Conservation (phyloP, 163 green algal species). For the Chloroidium sp. region DNA sequence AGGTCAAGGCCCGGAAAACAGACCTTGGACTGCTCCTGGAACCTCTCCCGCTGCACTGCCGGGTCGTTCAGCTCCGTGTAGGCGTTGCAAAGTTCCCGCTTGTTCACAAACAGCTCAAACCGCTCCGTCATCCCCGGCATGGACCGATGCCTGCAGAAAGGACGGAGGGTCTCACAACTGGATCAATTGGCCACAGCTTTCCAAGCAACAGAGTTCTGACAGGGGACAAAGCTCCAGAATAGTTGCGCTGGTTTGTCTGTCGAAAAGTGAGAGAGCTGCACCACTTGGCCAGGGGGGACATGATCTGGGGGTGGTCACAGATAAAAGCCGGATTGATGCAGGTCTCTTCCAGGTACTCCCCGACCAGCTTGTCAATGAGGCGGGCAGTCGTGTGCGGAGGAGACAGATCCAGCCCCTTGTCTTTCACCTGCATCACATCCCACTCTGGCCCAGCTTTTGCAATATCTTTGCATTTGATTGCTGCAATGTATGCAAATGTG, state of each 20-base stretch:
- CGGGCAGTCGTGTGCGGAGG: slow-evolving; percentile 78
- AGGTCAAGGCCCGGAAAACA: neutral
- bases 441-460: too few relatives aligned
- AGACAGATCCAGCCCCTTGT: slow-evolving; percentile 73
- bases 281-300: slow-evolving; percentile 97
- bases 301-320: slow-evolving; percentile 96
- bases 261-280: slow-evolving; percentile 20
- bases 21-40: slow-evolving; percentile 74
- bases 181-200: too few relatives aligned
- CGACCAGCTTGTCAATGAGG: slow-evolving; percentile 94
- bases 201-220: too few relatives aligned
- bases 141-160: slow-evolving; percentile 64
- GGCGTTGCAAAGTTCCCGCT: slow-evolving; percentile 87
- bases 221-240: too few relatives aligned
- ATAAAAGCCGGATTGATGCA: slow-evolving; percentile 96
- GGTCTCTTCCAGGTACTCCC: slow-evolving; percentile 91
- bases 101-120: slow-evolving; percentile 95
- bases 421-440: slow-evolving; percentile 28
- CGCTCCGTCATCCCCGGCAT: slow-evolving; percentile 89
- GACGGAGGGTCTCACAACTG: too few relatives aligned
- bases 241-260: too few relatives aligned
- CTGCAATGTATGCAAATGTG: too few relatives aligned
- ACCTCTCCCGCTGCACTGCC: slow-evolving; percentile 73
- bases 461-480: too few relatives aligned
- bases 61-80: slow-evolving; percentile 97